A percentile compares a stretch with the other conserved stretches of the same genome.
Evolutionary conservation across 2,329 filamentous ascomycete species (phyloP).

Genomic region (Fusarium pseudoanthophilum): DNA sequence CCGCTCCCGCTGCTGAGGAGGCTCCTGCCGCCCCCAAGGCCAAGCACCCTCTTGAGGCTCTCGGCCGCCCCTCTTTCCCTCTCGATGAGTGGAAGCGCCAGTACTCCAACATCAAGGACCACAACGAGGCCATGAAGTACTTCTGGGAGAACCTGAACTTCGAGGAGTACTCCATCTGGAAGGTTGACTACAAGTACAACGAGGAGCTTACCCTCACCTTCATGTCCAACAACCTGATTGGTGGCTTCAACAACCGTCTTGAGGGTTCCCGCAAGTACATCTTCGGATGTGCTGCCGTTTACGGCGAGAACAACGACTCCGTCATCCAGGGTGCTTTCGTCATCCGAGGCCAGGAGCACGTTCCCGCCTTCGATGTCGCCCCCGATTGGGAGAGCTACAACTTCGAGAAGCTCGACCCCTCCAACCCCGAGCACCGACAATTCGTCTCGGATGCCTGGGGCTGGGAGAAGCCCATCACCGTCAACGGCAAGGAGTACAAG

Average conservation of each 20-base stretch:
- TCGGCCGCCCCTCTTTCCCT: constrained; percentile 81
- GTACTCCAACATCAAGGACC: constrained; percentile 96
- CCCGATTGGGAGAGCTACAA: constrained; percentile 97
- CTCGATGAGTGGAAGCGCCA: constrained; percentile 99
- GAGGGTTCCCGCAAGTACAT: constrained; percentile 98
- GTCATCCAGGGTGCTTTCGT: constrained; percentile 94
- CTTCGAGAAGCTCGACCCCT: constrained; percentile 95
- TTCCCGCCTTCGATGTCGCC: constrained; percentile 93
- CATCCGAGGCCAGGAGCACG: constrained; percentile 88
- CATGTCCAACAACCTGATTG: constrained; percentile 99
- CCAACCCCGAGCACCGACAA: constrained; percentile 83
- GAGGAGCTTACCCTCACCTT: constrained; percentile 96
- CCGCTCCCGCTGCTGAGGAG: constrained; percentile 54
- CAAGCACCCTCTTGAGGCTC: constrained; percentile 92
- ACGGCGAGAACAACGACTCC: constrained; percentile 87
- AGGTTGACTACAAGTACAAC: constrained; percentile 98
- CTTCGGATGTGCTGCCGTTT: constrained; percentile 91
- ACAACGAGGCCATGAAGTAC: constrained; percentile 83
- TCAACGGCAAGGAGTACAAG: constrained; percentile 88
- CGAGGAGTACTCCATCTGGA: constrained; percentile 96
- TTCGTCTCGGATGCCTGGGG: constrained; percentile 89
- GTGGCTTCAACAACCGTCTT: constrained; percentile 96
- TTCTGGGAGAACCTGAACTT: constrained; percentile 98
- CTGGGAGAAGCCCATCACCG: constrained; percentile 85
- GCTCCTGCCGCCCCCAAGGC: constrained; percentile 78